Conservation (phyloP, 495 filamentous ascomycete species). For the Xylaria grammica region DNA sequence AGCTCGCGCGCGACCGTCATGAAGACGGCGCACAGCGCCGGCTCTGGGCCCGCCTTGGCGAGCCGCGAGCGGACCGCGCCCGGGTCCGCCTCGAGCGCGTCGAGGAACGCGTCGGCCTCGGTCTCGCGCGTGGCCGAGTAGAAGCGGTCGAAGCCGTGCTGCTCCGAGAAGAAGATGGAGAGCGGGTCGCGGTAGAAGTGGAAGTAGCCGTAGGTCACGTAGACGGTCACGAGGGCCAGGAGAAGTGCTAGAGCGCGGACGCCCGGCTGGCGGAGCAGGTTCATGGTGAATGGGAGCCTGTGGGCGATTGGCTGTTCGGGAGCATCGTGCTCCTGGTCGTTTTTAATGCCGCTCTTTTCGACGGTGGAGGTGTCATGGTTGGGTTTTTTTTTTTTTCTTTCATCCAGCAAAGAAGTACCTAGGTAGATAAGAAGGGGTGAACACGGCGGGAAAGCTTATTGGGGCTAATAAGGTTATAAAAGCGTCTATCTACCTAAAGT, state of each 20-base stretch:
- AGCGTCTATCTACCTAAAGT: no score
- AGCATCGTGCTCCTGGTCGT: conserved; percentile 1
- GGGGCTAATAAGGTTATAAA: no score
- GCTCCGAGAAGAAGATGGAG: conserved; percentile 45
- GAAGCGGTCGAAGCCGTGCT: conserved; percentile 43
- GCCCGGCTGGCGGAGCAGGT: conserved; percentile 32
- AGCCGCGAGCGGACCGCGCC: conserved; percentile 19
- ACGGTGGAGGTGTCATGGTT: conserved; percentile 1
- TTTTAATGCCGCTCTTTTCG: not conserved
- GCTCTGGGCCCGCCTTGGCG: conserved; percentile 32
- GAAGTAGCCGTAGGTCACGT: conserved; percentile 36
- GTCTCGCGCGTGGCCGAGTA: conserved; percentile 43
- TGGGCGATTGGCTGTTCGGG: not conserved
- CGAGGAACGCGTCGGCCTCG: conserved; percentile 40
- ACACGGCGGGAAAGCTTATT: no score
- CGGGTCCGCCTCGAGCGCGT: conserved; percentile 26
- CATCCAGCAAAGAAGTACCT: not conserved
- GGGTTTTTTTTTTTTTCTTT: no score
- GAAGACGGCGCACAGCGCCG: conserved; percentile 44
- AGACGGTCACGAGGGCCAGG: conserved; percentile 26
- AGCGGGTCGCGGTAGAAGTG: conserved; percentile 49
- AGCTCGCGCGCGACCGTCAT: conserved; percentile 41
- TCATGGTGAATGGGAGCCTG: conserved; percentile 13
- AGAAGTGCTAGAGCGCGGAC: conserved; percentile 35
- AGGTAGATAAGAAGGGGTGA: not conserved